Evolutionary conservation across 352 stramenopile genomes (phyloP), one percentile per base, ranked within the genome.

Genomic region (Peronospora farinosa): DNA sequence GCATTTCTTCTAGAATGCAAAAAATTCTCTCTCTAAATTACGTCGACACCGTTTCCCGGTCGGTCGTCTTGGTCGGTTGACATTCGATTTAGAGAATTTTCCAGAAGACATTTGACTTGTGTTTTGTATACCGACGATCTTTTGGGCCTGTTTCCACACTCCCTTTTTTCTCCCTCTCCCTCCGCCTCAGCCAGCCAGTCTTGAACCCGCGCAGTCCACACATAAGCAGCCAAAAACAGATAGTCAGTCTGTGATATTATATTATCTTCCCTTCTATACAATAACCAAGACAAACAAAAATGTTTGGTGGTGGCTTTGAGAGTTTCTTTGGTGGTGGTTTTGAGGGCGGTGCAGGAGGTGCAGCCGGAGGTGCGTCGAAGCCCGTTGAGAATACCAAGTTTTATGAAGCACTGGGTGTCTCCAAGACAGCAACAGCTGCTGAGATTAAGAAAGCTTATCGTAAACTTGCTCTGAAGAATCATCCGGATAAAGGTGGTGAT

Each of bases 401-500:
- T 62, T 95, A 95, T 67, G 82, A 95, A 63, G 71, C 74, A 44
- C 72, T 96, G 25, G 86, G 86, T 49, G 79, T 96, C 27, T 28
- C 77, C 19, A 95, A 96, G 76, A 86, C 74, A 31, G 83, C 84
- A 16, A 85, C 72, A 40, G 69, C 67, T 7, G 81, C 73, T 7
- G 85, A 96, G 59, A 90, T 95, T 60, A 95, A 95, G 72, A 94
- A 94, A 55, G 84, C 86, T 6, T 95, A 95, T 66, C 78, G 85
- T 49, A 95, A 95, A 63, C 61, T 95, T 19, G 84, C 84, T 41
- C 68, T 94, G 13, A 95, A 93, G 69, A 97, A 98, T 69, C 96
- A 99, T 74, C 96, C 96, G 19, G 97, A 99, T 67, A 98, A 98
- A 74, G 96, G 97, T 43, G 97, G 97, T 54, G 96, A 99, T 73